These are phyloP conservation scores for Silene coronaria DNA, from an alignment of 179 eudicot genomes.

Conservation along the genomic window DNA sequence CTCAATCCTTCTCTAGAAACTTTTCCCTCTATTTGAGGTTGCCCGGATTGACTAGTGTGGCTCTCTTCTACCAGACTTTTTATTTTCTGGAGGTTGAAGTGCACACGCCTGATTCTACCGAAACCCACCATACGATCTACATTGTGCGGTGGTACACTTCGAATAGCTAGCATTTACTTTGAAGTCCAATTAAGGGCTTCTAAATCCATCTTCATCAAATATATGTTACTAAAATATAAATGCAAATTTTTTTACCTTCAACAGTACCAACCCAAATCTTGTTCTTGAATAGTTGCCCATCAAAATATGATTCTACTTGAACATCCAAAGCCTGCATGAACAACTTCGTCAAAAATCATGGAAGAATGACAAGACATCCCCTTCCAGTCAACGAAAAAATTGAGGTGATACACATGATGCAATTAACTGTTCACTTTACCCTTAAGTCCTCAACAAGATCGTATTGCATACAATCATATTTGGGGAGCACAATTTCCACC, in stretches of 20 bases:
- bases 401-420: not conserved
- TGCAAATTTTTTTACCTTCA: constrained; percentile 55
- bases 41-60: not conserved
- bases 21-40: not conserved
- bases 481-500: constrained; percentile 83
- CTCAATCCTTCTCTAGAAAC: not conserved
- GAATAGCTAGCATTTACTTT: not conserved
- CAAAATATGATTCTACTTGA: constrained; percentile 80
- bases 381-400: not conserved
- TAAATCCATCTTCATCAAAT: not conserved
- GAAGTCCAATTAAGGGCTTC: not conserved
- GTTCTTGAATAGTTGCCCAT: constrained; percentile 64
- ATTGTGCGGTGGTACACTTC: not conserved
- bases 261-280: constrained; percentile 91
- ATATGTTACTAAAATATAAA: not conserved
- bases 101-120: not conserved
- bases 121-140: not conserved
- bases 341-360: constrained; percentile 14
- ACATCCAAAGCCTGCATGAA: constrained; percentile 63
- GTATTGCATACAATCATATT: constrained; percentile 90
- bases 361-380: constrained; percentile 9
- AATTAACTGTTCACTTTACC: constrained; percentile 36
- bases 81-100: not conserved
- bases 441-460: constrained; percentile 57
- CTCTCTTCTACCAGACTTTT: not conserved